Base-by-base conservation (phyloP, 164 flowering plant species). In the Chloranthus sessilifolius region DNA sequence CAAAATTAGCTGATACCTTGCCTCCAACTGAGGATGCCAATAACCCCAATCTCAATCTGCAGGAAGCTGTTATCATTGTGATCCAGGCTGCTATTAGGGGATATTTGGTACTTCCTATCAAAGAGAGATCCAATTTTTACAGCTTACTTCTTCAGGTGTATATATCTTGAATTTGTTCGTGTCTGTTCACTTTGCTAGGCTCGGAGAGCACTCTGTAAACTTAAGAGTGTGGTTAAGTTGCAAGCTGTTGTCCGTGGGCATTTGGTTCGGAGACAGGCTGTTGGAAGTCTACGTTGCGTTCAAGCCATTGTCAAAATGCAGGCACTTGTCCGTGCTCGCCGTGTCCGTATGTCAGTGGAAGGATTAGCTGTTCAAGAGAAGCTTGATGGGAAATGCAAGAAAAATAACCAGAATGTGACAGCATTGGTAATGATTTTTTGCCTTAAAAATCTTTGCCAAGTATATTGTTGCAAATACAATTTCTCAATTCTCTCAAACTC, bases 191-290 rank as follows among this genome's bases (percentile, higher is more conserved):
- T 7, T 39, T 59, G 22, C n/a, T 65, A 92, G 99, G 99, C 85
- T 47, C 81, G 52, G 43, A 76, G 51, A 54, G 52, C 49, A 47
- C 67, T 84, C 28, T 39, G 63, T 49, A 78, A 80, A 76, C 74
- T 72, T 9, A 82, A 77, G 73, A 80, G 65, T 61, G 64, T 73
- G 0, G 69, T 84, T 34, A 92, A 88, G 66, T 56, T 94, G 73
- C 97, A 94, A 80, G 97, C 99, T 60, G 88, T 80, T 49, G 77
- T 87, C 14, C 85, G 99, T 44, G 97, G 99, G 41, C 85, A 82
- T 69, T 60, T 94, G 67, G 99, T 86, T 30, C 67, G 99, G 43
- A 74, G 70, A 64, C 88, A 83, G 70, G 97, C 99, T 35, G 73
- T 77, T 47, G 96, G 89, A 50, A 72, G 95, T 15, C 71, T 94